Conservation (phyloP, 768 basidiomycete species). For the Mycena crocata region DNA sequence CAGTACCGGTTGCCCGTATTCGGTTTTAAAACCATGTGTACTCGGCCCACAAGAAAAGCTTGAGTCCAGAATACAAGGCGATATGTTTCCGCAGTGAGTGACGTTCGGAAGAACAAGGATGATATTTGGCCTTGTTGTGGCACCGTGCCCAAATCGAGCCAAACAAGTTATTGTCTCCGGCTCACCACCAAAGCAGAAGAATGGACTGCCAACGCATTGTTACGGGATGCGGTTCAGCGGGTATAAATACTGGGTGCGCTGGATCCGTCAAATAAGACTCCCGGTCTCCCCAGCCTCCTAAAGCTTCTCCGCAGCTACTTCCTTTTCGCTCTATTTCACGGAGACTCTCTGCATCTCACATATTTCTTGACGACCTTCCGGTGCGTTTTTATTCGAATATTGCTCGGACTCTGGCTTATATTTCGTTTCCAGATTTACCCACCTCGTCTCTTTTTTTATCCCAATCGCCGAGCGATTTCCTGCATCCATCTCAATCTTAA, state of each 20-base stretch:
- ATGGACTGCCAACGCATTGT: conserved; percentile 21
- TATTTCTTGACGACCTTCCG: conserved; percentile 10
- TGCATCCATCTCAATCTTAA: no score
- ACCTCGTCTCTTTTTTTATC: not conserved
- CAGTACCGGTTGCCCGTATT: not conserved
- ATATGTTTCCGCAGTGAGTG: not conserved
- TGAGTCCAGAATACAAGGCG: not conserved
- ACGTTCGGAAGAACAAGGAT: conserved; percentile 10
- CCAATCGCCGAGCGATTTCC: conserved; percentile 21
- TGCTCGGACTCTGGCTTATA: not conserved
- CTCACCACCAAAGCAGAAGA: not conserved
- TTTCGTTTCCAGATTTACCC: not conserved
- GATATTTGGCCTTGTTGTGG: conserved; percentile 2
- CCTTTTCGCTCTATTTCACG: conserved; percentile 14
- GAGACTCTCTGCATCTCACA: conserved; percentile 12
- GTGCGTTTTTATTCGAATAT: not conserved
- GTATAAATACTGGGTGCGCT: conserved; percentile 2
- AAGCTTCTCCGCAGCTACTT: conserved; percentile 13
- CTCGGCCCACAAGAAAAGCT: no score
- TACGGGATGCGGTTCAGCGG: not conserved
- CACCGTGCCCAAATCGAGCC: conserved; percentile 2
- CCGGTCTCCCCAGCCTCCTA: conserved; percentile 21
- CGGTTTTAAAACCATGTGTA: not conserved
- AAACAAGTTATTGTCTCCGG: conserved; percentile 17
- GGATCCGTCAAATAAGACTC: not conserved